Percentiles rank a stretch among this genome's conserved stretches.
These are phyloP conservation scores for Sarocladium oryzae DNA, from an alignment of 2,329 filamentous ascomycete species.

Conservation along the genomic window DNA sequence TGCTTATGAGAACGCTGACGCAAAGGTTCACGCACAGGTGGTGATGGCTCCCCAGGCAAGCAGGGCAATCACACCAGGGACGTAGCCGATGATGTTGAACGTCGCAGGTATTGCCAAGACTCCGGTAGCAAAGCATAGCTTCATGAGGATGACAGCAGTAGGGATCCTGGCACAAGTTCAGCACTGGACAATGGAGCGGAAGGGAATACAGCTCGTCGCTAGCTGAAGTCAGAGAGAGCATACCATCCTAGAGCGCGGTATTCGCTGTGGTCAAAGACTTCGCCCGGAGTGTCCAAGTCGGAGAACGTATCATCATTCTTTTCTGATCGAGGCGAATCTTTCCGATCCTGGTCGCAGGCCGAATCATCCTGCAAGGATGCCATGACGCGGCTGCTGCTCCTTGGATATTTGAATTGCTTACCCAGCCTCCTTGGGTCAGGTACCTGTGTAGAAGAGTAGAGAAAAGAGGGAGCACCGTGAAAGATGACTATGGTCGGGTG, in stretches of 20 bases:
- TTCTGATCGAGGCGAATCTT: neutral
- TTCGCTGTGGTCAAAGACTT: conserved; percentile 16
- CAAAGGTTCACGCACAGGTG: conserved; percentile 14
- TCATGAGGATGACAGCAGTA: conserved; percentile 15
- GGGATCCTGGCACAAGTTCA: too few species aligned
- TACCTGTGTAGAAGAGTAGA: neutral
- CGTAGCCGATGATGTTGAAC: conserved; percentile 18
- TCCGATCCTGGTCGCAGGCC: neutral
- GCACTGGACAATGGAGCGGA: too few species aligned
- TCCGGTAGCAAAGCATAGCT: conserved; percentile 21
- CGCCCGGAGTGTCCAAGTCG: conserved; percentile 7
- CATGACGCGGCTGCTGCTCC: neutral
- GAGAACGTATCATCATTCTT: neutral
- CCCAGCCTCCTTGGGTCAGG: neutral
- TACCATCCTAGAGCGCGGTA: conserved; percentile 19
- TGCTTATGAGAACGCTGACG: too few species aligned
- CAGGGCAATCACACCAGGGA: conserved; percentile 16
- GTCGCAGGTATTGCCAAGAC: conserved; percentile 21
- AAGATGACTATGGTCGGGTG: too few species aligned
- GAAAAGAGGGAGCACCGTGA: too few species aligned
- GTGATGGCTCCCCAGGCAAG: conserved; percentile 17
- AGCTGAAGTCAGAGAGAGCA: too few species aligned
- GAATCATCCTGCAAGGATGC: neutral
- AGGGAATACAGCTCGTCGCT: too few species aligned
- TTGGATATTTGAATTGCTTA: neutral